Evolutionary conservation across 495 filamentous ascomycete genomes (phyloP), one percentile per base, ranked within the genome.

Genomic region (Aspergillus cristatus): DNA sequence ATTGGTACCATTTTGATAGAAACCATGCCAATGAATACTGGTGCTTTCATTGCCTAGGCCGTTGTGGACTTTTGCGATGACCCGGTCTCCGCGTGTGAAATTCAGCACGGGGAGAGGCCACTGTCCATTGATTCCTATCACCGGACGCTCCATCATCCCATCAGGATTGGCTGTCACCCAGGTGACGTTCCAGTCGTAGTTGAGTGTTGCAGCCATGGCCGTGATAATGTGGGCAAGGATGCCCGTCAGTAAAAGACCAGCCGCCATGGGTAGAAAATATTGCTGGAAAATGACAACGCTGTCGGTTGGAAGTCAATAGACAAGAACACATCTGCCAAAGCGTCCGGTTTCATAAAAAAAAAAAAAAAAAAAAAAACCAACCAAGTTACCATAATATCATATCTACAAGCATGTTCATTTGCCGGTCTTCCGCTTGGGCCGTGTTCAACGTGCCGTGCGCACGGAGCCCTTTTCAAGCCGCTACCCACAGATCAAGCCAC

Each of bases 111-210:
- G 82, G 32, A 78, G 55, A 1, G 82, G 82, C 79, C 79, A 86
- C 68, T 82, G 55, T 0, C 71, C 74, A 48, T 88, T 88, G 67
- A 87, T 84, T 30, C 80, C 79, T 47, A 88, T 86, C 3, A 70
- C 69, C 18, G 71, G 73, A n/a, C 82, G 70, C 7, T 70, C 61
- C 30, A 70, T 65, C 22, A 65, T 44, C 24, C 74, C 78, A 60
- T 89, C 84, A 6, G 84, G 84, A 48, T 86, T 87, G 6, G 79
- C 72, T 18, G 62, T 74, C 10, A 84, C 74, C 84, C 84, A 88
- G 24, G 68, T 65, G 45, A 86, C 69, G 44, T 81, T 76, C 60
- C 82, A 87, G 55, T 88, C 68, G 47, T 82, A 81, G 11, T 68
- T 81, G 30, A 83, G 68, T 2, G 74, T 84, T 11, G 68, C 76